Base-by-base conservation (phyloP, 768 basidiomycete genomes). In the Hortiboletus campestris region DNA sequence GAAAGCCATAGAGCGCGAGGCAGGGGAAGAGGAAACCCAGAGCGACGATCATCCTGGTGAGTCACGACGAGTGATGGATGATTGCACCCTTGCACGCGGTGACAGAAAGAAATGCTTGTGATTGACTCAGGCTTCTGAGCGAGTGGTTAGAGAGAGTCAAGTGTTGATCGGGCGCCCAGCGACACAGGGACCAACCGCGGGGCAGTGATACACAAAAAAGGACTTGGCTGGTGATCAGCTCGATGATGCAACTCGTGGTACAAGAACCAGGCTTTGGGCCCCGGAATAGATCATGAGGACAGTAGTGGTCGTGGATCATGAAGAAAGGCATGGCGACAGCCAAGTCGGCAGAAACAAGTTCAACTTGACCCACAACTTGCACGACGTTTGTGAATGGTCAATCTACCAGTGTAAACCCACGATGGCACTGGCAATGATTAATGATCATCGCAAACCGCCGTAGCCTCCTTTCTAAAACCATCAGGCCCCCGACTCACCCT, bases 21-120 rank as follows among this genome's bases (percentile, higher is more conserved):
- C 63, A 22, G 6, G 65, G 61, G 39, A 49, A 65, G 40, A 68
- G 53, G 14, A 62, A 48, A 29, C 58, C 57, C 35, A 67, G 52
- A 38, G 67, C 51, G n/a, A 69, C 53, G 19, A 70, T 62, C 67
- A 68, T 67, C 19, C 35, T 40, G 13, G 14, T 7, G 6, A n/a
- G n/a, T 49, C 36, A 34, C 49, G 42, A 34, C 49, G 42, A 38
- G 50, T 13, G 42, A 11, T n/a, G 46, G 41, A 38, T 6, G 28
- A 11, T 16, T 19, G 35, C 28, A 38, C 22, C 32, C 31, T 46
- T 9, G 12, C 36, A 49, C 20, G 14, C 17, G 25, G 7, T n/a
- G n/a, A n/a, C n/a, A n/a, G 46, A 22, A 34, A 3, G 12, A 19
- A 32, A 50, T 39, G 25, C 49, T 39, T 46, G 34, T 47, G 22